Percentiles rank a stretch among this genome's conserved stretches.
These are phyloP conservation scores for Ceratocystiopsis sp. DNA, from an alignment of 2,329 filamentous ascomycete genomes.

Conservation along the genomic window DNA sequence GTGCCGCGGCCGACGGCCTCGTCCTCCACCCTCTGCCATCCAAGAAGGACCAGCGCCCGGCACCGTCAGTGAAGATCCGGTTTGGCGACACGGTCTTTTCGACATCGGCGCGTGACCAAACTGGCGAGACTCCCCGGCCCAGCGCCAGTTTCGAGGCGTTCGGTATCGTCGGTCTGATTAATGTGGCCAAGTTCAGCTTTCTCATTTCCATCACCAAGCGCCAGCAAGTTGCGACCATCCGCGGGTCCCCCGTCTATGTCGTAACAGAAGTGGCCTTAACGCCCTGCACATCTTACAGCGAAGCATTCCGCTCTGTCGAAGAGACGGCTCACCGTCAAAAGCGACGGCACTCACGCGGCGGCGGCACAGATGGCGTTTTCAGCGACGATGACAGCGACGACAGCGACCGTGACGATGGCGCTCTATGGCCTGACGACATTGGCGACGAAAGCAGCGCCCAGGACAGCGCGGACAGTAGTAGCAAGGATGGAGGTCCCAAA, in stretches of 20 bases:
- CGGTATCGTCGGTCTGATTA: conserved; percentile 54
- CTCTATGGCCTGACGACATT: conserved; percentile 5
- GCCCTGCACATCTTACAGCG: conserved; percentile 58
- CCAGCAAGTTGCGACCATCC: conserved; percentile 75
- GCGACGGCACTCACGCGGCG: conserved; percentile 9
- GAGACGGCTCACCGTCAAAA: conserved; percentile 34
- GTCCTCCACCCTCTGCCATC: conserved; percentile 55
- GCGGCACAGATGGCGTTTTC: conserved; percentile 3
- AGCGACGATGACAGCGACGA: conserved; percentile 27
- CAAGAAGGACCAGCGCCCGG: conserved; percentile 39
- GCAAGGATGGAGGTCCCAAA: not conserved
- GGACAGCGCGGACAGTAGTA: not conserved
- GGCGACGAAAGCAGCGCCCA: not conserved
- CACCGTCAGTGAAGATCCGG: conserved; percentile 46
- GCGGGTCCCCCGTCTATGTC: conserved; percentile 67
- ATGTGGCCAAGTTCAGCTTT: conserved; percentile 64
- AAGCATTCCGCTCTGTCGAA: conserved; percentile 56
- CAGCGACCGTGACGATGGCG: conserved; percentile 21
- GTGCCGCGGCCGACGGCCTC: conserved; percentile 68
- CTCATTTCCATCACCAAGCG: conserved; percentile 75
- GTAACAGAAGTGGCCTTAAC: conserved; percentile 85
- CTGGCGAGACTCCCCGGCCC: conserved; percentile 25
- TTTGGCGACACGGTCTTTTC: conserved; percentile 44
- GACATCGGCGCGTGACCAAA: conserved; percentile 25
- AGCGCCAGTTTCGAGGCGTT: conserved; percentile 40